Evolutionary conservation across 2,329 filamentous ascomycete species (phyloP), one percentile per base, ranked within the genome.

Genomic region (Penicillium thymicola): DNA sequence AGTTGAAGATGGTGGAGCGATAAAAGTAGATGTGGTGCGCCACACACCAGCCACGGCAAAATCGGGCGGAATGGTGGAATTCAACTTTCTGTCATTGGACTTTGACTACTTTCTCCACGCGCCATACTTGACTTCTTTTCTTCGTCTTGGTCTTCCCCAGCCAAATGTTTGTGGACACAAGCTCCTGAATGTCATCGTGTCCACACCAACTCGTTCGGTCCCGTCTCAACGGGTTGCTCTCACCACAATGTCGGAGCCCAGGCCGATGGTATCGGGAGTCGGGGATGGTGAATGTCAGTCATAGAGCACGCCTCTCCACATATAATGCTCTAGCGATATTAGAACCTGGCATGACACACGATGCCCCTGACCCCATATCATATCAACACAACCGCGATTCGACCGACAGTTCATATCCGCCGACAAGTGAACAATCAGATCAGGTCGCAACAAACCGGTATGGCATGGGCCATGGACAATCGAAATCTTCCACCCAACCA

Each of bases 171-270:
- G 51, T 37, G 36, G 57, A 58, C 43, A 59, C 51, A 48, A 51
- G 54, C 47, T 60, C 55, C 72, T 75, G 72, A 71, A 75, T 75
- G 72, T 73, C 64, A 65, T 61, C 63, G 62, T 65, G 72, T 67
- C 62, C 67, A 55, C 65, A 65, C 40, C 61, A 60, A 56, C 54
- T 72, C 45, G 63, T 67, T 62, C 70, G 65, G 53, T 63, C 61
- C 57, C 68, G 68, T 65, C 60, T 68, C 40, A 67, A 63, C 60
- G 65, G 66, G 60, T 63, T 70, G 51, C 60, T 62, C 18, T 65
- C 63, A 49, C 34, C 59, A 38, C 61, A 51, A 62, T 65, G 58
- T 57, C 57, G 51, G 38, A 59, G 11, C 43, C 43, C 60, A 25
- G 59, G 61, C 47, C 62, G 63, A 51, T 66, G 62, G 62, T 58